phyloP scores from a whole-genome alignment of 257 asterid genomes.

The Anisodus tanguticus region DNA sequence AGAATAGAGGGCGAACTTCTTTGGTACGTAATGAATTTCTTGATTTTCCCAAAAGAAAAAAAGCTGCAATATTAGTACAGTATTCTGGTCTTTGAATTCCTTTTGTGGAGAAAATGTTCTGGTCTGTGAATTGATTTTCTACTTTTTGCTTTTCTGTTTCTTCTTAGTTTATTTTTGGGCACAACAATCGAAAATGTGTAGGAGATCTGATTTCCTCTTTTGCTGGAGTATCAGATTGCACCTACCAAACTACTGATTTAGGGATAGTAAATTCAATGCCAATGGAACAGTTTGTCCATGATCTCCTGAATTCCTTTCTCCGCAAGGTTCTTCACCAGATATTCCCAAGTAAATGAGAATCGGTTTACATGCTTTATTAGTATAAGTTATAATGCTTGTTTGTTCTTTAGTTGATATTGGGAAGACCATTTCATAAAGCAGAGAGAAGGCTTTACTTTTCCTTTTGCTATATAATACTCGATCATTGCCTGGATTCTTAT shows the following conservation, averaged over 20 bases:
- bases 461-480: constrained; percentile 23
- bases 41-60: constrained; percentile 15
- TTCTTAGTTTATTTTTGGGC: constrained; percentile 13
- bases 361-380: background rate
- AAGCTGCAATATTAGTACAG: background rate
- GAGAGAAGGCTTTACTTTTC: background rate
- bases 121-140: constrained; percentile 12
- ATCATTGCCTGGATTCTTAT: background rate
- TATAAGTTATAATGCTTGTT: background rate
- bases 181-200: background rate
- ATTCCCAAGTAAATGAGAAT: background rate
- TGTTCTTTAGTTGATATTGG: constrained; percentile 25
- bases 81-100: background rate
- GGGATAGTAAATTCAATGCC: background rate
- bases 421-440: background rate
- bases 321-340: background rate
- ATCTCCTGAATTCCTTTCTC: constrained; percentile 5
- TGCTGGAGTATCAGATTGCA: constrained; percentile 15
- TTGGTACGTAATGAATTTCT: constrained; percentile 62
- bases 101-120: background rate
- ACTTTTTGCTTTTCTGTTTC: background rate
- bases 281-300: constrained; percentile 20
- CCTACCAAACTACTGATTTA: background rate
- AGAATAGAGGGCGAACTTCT: constrained; percentile 80
- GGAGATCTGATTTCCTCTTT: constrained; percentile 17